Base-by-base conservation (phyloP, 768 basidiomycete genomes). In the Leccinum uliginosum region DNA sequence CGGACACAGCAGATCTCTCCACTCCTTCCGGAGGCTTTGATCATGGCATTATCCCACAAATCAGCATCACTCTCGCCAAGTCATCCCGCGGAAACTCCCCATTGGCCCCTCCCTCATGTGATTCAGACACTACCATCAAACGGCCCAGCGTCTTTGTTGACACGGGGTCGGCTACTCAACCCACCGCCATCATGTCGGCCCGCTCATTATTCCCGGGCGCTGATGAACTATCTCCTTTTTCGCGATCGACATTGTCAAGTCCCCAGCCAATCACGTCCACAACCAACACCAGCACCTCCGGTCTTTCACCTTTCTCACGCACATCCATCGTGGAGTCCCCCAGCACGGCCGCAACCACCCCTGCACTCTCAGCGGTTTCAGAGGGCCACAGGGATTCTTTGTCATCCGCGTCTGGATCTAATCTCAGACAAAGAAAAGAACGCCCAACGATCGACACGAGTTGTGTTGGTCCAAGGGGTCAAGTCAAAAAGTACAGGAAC, bases 391-490 rank as follows among this genome's bases (percentile, higher is more conserved):
- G 49, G 11, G 59, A 62, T 23, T 53, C 49, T 7, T 51, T 61
- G 27, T 21, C 27, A 44, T 66, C 60, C 50, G 12, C 56, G 53
- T 55, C 64, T 50, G 57, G 57, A 9, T 57, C 57, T 30, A 57
- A 61, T 59, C 8, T 59, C 44, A 71, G 54, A 54, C 69, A 62
- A 43, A 59, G 65, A 44, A 69, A 69, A 45, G 67, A 69, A 45
- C 68, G 69, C 38, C 68, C 68, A 32, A 69, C 69, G 56, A 69
- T 69, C 53, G 68, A 69, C 56, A 69, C 68, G 53, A 69, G 68
- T 61, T 66, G 65, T 51, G 69, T 65, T 59, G 68, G 68, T 19
- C 68, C 68, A 24, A 59, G 68, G 59, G 68, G 68, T 19, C 68
- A 69, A 32, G 68, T 69, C 30, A 67, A 8, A 56, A 71, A 68